phyloP scores from a whole-genome alignment of 371 early-diverging fungal genomes.

The Dichotomocladium elegans region DNA sequence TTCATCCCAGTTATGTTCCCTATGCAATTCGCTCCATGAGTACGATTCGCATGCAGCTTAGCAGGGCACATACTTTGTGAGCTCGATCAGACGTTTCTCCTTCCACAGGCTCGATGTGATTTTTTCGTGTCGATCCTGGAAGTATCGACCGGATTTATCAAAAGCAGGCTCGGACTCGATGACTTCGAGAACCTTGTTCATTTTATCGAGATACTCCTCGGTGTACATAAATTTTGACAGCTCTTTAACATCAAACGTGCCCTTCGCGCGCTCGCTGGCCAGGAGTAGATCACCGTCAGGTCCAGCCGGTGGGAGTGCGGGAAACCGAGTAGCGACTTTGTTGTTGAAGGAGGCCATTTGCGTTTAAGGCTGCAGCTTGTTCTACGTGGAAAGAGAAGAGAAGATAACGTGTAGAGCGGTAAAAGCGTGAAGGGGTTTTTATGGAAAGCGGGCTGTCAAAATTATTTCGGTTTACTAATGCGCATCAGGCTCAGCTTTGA shows the following conservation, averaged over 20 bases:
- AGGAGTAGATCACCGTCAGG: constrained; percentile 53
- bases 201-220: constrained; percentile 42
- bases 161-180: constrained; percentile 56
- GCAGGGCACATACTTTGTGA: constrained; percentile 26
- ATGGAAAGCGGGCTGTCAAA: too few relatives aligned
- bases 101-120: constrained; percentile 41
- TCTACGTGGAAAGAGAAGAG: too few relatives aligned
- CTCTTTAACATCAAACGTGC: constrained; percentile 45
- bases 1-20: constrained; percentile 42
- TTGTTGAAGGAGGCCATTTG: too few relatives aligned
- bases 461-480: too few relatives aligned
- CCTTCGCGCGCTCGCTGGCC: constrained; percentile 52
- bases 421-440: too few relatives aligned
- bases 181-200: constrained; percentile 41
- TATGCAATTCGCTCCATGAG: neutral
- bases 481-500: too few relatives aligned
- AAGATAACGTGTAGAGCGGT: too few relatives aligned
- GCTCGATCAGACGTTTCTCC: constrained; percentile 49
- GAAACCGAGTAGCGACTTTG: constrained; percentile 42
- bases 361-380: too few relatives aligned
- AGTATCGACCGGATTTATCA: constrained; percentile 54
- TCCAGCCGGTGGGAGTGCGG: constrained; percentile 44
- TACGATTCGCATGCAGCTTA: neutral
- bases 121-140: constrained; percentile 43
- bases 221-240: constrained; percentile 50